These are phyloP conservation scores for Fusarium protoensiforme DNA, from an alignment of 2,329 filamentous ascomycete species.

Conservation along the genomic window DNA sequence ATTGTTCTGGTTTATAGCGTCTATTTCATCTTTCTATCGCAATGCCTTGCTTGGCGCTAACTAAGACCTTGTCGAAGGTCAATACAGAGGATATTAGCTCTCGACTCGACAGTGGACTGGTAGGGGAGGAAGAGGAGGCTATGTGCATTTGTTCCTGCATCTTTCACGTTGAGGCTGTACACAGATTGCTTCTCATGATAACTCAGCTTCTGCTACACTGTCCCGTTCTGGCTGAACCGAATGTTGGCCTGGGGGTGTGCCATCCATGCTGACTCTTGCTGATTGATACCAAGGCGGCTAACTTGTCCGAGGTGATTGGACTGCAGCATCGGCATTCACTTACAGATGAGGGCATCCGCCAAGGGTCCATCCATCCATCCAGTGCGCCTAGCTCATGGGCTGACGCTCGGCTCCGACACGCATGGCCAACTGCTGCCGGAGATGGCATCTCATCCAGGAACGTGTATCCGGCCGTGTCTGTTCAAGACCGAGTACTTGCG, in stretches of 20 bases:
- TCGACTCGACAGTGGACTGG: neutral
- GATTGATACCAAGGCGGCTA: neutral
- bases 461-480: neutral
- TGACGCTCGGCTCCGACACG: neutral
- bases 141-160: slow-evolving; percentile 14
- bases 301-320: neutral
- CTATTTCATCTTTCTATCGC: neutral
- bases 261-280: neutral
- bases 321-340: neutral
- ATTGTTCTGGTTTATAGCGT: slow-evolving; percentile 4
- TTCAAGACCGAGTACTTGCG: neutral
- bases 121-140: neutral
- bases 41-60: slow-evolving; percentile 2
- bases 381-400: neutral
- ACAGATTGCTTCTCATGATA: slow-evolving; percentile 16
- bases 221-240: neutral
- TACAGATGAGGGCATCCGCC: neutral
- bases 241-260: neutral
- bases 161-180: neutral
- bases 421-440: neutral
- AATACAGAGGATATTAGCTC: slow-evolving; percentile 2
- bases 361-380: neutral
- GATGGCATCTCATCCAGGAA: neutral
- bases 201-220: slow-evolving; percentile 1
- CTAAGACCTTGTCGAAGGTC: neutral